Percentiles rank a stretch among this genome's conserved stretches.
Conservation (phyloP, 352 stramenopile genomes). For the Pythium sukuiense region DNA sequence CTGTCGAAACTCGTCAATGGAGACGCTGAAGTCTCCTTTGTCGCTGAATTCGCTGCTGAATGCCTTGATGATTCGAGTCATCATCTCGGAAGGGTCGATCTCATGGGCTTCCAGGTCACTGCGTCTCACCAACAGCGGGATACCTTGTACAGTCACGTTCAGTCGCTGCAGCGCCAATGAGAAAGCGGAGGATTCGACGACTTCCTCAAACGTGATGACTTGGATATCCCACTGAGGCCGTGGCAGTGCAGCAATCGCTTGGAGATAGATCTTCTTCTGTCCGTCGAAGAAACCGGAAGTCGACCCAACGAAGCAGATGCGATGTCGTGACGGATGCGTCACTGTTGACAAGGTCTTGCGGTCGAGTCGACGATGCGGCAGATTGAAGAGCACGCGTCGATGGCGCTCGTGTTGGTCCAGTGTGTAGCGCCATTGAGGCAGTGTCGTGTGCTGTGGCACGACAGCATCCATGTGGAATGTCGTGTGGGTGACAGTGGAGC, state of each 20-base stretch:
- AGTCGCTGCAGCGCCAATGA: slow-evolving; percentile 24
- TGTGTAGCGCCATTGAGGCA: slow-evolving; percentile 27
- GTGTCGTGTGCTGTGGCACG: slow-evolving; percentile 21
- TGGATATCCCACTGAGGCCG: slow-evolving; percentile 7
- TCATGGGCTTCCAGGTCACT: slow-evolving; percentile 7
- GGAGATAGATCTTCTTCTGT: slow-evolving; percentile 64
- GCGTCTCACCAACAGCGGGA: slow-evolving; percentile 12
- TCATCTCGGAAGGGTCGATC: slow-evolving; percentile 4
- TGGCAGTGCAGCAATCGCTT: slow-evolving; percentile 40
- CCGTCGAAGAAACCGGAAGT: slow-evolving; percentile 41
- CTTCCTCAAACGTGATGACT: slow-evolving; percentile 35
- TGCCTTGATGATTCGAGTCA: slow-evolving; percentile 8
- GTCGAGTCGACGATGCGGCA: background rate
- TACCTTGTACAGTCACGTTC: slow-evolving; percentile 34
- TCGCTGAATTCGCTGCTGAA: slow-evolving; percentile 21
- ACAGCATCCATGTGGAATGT: slow-evolving; percentile 55
- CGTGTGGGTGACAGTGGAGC: background rate
- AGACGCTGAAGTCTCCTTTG: background rate
- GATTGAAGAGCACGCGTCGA: slow-evolving; percentile 34
- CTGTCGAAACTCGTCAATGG: background rate
- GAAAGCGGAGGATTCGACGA: slow-evolving; percentile 25
- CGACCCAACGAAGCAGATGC: slow-evolving; percentile 42
- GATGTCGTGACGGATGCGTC: background rate
- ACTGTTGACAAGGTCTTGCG: background rate
- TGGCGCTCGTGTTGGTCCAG: slow-evolving; percentile 7